phyloP scores from a whole-genome alignment of 768 basidiomycete genomes.

The Mycena leptocephala region DNA sequence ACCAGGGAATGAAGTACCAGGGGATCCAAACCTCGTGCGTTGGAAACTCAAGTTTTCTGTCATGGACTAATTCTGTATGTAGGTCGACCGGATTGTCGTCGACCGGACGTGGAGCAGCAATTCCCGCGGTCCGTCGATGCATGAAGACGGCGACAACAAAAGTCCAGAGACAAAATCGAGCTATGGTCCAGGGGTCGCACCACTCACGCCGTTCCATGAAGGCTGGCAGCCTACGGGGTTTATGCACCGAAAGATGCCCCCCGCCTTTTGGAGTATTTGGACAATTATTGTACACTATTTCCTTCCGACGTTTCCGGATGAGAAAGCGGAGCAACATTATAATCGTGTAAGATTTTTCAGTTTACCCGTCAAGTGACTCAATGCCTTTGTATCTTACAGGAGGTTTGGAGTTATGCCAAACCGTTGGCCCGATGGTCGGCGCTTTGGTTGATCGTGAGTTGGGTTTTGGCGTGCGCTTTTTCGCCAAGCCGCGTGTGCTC shows the following conservation, averaged over 20 bases:
- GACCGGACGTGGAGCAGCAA: conserved; percentile 80
- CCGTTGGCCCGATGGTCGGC: conserved; percentile 76
- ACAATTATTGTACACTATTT: conserved; percentile 70
- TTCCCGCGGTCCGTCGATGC: conserved; percentile 13
- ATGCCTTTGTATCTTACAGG: conserved; percentile 53
- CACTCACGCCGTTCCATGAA: conserved; percentile 25
- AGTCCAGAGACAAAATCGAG: conserved; percentile 49
- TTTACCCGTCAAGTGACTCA: conserved; percentile 8
- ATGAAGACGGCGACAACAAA: conserved; percentile 40
- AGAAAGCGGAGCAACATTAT: conserved; percentile 64
- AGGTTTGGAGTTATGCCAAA: conserved; percentile 84
- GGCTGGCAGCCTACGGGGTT: conserved; percentile 28
- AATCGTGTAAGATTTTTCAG: conserved; percentile 49
- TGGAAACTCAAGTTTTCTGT: neutral
- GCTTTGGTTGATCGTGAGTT: conserved; percentile 77
- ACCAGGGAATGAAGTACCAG: neutral
- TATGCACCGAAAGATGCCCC: conserved; percentile 44
- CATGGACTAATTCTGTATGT: conserved; percentile 9
- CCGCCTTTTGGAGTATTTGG: conserved; percentile 49
- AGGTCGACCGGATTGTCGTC: conserved; percentile 83
- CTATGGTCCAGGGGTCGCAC: conserved; percentile 43
- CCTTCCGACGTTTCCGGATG: conserved; percentile 72
- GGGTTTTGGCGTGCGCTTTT: conserved; percentile 75
- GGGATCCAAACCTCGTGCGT: conserved; percentile 33
- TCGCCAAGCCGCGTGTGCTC: conserved; percentile 58